A percentile compares a stretch with the other conserved stretches of the same genome.
Conservation (phyloP, 1,139 yeast species). For the Debaryomyces nepalensis region DNA sequence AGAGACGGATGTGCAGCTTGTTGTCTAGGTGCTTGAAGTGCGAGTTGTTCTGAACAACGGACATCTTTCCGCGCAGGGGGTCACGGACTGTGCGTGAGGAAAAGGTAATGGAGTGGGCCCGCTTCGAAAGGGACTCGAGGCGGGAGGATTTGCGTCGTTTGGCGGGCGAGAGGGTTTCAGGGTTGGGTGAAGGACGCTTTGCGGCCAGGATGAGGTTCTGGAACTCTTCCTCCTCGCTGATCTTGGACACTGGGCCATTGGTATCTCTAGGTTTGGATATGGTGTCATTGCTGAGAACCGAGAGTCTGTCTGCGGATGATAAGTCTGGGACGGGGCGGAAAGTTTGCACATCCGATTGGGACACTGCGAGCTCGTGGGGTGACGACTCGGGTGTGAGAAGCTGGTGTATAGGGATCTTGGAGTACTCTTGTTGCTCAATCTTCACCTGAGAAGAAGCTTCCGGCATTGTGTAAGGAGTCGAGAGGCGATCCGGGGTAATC, state of each 20-base stretch:
- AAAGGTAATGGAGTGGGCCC: background rate
- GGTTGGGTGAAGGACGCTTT: slow-evolving; percentile 16
- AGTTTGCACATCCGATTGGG: background rate
- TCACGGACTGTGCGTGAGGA: background rate
- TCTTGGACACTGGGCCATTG: background rate
- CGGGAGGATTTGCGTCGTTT: slow-evolving; percentile 13
- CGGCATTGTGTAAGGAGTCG: background rate
- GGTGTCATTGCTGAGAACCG: slow-evolving; percentile 10
- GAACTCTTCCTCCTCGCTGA: slow-evolving; percentile 25
- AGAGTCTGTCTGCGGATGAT: slow-evolving; percentile 12
- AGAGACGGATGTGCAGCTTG: slow-evolving; percentile 24
- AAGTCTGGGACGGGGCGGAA: slow-evolving; percentile 10
- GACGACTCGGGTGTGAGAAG: slow-evolving; percentile 45
- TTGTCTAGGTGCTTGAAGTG: slow-evolving; percentile 28
- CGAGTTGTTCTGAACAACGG: slow-evolving; percentile 20
- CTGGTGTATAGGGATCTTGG: slow-evolving; percentile 21
- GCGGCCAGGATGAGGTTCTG: slow-evolving; percentile 23
- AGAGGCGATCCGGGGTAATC: background rate
- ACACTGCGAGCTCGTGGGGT: slow-evolving; percentile 27
- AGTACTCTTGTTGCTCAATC: slow-evolving; percentile 4
- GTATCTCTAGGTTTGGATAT: no score
- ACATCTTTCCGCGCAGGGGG: slow-evolving; percentile 19
- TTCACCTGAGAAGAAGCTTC: slow-evolving; percentile 3
- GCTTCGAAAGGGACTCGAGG: slow-evolving; percentile 4
- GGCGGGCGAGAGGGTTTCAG: slow-evolving; percentile 6